Conservation (phyloP, 768 basidiomycete species). For the Serpula lacrymans region DNA sequence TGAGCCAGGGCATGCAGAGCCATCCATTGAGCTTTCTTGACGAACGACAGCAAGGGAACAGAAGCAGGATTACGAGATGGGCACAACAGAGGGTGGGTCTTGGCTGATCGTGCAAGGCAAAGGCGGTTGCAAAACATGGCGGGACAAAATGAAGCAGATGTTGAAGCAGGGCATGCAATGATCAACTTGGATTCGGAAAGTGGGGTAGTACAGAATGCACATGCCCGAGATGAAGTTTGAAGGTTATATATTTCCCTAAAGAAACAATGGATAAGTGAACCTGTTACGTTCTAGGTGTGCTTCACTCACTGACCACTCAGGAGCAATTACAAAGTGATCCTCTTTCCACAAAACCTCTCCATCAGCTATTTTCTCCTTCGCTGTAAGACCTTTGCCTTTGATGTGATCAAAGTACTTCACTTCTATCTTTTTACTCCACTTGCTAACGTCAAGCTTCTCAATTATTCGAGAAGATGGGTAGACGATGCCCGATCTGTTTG, state of each 20-base stretch:
- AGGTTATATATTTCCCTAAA: constrained; percentile 76
- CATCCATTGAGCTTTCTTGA: constrained; percentile 65
- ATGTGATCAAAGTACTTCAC: constrained; percentile 64
- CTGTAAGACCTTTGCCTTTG: constrained; percentile 85
- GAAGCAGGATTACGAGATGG: constrained; percentile 70
- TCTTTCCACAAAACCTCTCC: constrained; percentile 85
- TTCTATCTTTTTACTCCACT: constrained; percentile 61
- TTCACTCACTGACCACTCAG: constrained; percentile 66
- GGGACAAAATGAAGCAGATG: constrained; percentile 44
- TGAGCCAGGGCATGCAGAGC: constrained; percentile 66
- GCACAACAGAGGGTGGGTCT: constrained; percentile 71
- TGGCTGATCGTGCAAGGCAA: constrained; percentile 63
- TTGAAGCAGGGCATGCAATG: constrained; percentile 50
- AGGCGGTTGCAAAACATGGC: constrained; percentile 78
- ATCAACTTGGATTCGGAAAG: constrained; percentile 44
- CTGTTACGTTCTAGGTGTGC: not conserved
- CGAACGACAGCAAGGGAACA: constrained; percentile 55
- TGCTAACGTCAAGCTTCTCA: constrained; percentile 54
- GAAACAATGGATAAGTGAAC: constrained; percentile 5
- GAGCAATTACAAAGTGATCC: constrained; percentile 75
- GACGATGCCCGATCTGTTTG: constrained; percentile 14
- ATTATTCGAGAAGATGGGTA: constrained; percentile 67
- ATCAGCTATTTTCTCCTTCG: constrained; percentile 58
- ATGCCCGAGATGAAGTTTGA: constrained; percentile 57
- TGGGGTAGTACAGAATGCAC: constrained; percentile 71